phyloP scores from a whole-genome alignment of 2,329 filamentous ascomycete genomes.

The Diaporthe amygdali region DNA sequence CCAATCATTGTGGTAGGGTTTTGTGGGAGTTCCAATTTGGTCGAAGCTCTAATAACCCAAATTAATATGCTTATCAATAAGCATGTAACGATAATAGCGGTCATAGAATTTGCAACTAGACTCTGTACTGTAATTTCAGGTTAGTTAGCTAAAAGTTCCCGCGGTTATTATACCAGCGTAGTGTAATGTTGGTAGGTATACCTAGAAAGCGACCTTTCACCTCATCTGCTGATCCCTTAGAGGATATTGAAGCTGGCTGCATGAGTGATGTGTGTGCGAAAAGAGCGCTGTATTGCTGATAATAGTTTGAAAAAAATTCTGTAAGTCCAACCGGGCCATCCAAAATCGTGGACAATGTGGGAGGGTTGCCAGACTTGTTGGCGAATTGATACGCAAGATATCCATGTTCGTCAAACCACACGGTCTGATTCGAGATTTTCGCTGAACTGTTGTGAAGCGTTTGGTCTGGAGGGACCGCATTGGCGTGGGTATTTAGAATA shows the following conservation, averaged over 20 bases:
- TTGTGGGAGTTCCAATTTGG: neutral
- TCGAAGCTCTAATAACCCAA: neutral
- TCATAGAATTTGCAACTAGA: neutral
- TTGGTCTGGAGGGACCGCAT: fast-evolving
- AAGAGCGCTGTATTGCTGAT: neutral
- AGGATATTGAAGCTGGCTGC: neutral
- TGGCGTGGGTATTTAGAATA: neutral
- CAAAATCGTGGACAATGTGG: neutral
- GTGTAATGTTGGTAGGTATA: neutral
- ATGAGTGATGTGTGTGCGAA: neutral
- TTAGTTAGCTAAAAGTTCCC: neutral
- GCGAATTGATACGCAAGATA: neutral
- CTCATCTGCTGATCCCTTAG: neutral
- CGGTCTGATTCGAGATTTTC: neutral
- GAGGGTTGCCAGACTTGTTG: neutral
- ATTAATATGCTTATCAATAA: neutral
- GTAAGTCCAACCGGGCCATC: neutral
- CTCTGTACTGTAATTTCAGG: neutral
- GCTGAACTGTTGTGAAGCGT: neutral
- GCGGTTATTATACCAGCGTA: neutral
- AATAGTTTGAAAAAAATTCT: neutral
- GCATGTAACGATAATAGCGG: neutral
- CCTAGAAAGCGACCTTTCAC: neutral
- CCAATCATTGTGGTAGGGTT: neutral
- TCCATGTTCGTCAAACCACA: neutral